Base-by-base conservation (phyloP, 208 protist species). In the Trypanosoma rangeli region DNA sequence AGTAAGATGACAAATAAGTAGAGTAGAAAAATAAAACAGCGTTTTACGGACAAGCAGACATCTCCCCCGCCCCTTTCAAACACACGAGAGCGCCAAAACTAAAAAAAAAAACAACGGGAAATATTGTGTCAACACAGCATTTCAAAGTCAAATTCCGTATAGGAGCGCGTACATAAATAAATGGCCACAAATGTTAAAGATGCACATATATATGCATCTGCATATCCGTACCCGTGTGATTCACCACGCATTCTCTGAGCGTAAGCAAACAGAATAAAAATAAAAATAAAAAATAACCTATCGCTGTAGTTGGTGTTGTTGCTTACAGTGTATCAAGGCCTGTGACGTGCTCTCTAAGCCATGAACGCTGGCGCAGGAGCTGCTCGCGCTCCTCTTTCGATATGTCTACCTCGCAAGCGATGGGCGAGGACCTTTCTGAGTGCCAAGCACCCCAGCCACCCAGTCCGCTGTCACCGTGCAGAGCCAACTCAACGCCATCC, bases 51-150 rank as follows among this genome's bases (percentile, higher is more conserved):
- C 28, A 55, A 22, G 22, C 10, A 35, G n/a, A 68, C 63, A 26
- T 54, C 22, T 3, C 49, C 22, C n/a, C 20, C 20, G 9, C 22
- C 49, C 49, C 8, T 15, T 26, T 7, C 49, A 54, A 20, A 15
- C 22, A 15, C 49, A 54, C 49, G 20, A 28, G 7, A 26, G 49
- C 3, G 20, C 12, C 3, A 3, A 26, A 54, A 53, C 53, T 68
- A 67, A 64, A 48, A 59, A 75, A 63, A 35, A 68, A 60, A 74
- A 64, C 50, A 65, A 29, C 57, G 55, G 64, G 16, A 64, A 12
- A 29, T 35, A 66, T 42, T 42, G n/a, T n/a, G n/a, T n/a, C n/a
- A n/a, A n/a, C n/a, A n/a, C n/a, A n/a, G n/a, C n/a, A n/a, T n/a
- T n/a, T n/a, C n/a, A n/a, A n/a, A n/a, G n/a, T n/a, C n/a, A n/a